Conservation (phyloP, 352 stramenopile genomes). For the Phytophthora syringae region DNA sequence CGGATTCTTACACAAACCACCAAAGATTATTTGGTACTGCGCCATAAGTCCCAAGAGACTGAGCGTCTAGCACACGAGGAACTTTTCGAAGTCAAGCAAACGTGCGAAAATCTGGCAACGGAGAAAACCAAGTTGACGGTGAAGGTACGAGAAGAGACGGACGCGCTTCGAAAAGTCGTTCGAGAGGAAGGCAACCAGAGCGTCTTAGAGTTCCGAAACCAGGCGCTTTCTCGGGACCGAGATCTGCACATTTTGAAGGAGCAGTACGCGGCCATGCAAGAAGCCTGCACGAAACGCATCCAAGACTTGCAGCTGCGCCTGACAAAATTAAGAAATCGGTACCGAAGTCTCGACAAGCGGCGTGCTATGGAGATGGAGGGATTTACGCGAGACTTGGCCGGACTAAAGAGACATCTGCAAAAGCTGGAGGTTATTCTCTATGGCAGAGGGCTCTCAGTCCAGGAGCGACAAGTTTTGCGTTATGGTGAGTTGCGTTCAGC, state of each 20-base stretch:
- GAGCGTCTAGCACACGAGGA: slow-evolving; percentile 72
- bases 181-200: slow-evolving; percentile 65
- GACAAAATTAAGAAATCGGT: slow-evolving; percentile 64
- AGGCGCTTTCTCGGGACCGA: slow-evolving; percentile 64
- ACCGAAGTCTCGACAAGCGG: slow-evolving; percentile 68
- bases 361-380: slow-evolving; percentile 87
- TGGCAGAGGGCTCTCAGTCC: slow-evolving; percentile 47
- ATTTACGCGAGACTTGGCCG: slow-evolving; percentile 71
- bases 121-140: slow-evolving; percentile 52
- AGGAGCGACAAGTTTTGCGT: slow-evolving; percentile 55
- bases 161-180: slow-evolving; percentile 51
- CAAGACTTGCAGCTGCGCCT: slow-evolving; percentile 74
- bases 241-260: slow-evolving; percentile 79
- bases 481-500: slow-evolving; percentile 33
- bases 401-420: slow-evolving; percentile 70
- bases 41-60: slow-evolving; percentile 67
- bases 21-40: slow-evolving; percentile 79
- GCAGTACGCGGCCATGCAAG: slow-evolving; percentile 79
- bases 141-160: slow-evolving; percentile 53
- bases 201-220: slow-evolving; percentile 59
- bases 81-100: slow-evolving; percentile 44
- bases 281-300: slow-evolving; percentile 71
- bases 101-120: slow-evolving; percentile 41
- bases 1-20: slow-evolving; percentile 71
- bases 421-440: slow-evolving; percentile 80